A percentile compares a stretch with the other conserved stretches of the same genome.
phyloP scores from a whole-genome alignment of 2,329 filamentous ascomycete genomes.

The Exophiala sideris region DNA sequence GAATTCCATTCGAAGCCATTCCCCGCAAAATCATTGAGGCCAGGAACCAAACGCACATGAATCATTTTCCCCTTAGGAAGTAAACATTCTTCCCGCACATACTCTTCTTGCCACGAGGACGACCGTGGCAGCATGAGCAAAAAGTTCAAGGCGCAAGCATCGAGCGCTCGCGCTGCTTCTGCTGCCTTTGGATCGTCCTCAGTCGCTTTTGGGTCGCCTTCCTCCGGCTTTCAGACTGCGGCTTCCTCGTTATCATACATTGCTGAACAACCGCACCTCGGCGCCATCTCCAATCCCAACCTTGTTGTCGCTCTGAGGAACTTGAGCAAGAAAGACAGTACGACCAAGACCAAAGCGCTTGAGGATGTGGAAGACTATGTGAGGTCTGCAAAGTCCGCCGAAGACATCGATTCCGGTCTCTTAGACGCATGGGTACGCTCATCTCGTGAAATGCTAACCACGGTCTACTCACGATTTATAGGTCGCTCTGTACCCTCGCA shows the following conservation, averaged over 20 bases:
- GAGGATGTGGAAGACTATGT: constrained; percentile 73
- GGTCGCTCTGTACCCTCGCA: constrained; percentile 81
- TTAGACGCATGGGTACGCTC: constrained; percentile 75
- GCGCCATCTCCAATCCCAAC: constrained; percentile 72
- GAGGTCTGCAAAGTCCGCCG: constrained; percentile 36
- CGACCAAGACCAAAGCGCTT: constrained; percentile 83
- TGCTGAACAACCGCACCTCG: constrained; percentile 77
- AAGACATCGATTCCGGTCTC: constrained; percentile 65
- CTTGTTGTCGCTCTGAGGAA: constrained; percentile 91
- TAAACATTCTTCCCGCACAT: too few relatives aligned
- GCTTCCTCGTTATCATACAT: constrained; percentile 73
- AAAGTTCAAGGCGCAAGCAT: constrained; percentile 62
- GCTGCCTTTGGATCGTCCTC: constrained; percentile 40
- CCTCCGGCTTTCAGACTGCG: constrained; percentile 35
- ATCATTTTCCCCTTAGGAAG: too few relatives aligned
- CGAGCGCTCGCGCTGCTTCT: constrained; percentile 58
- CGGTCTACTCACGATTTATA: constrained; percentile 38
- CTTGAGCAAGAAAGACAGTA: constrained; percentile 85
- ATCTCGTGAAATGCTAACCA: constrained; percentile 6
- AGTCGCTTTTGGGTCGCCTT: constrained; percentile 44
- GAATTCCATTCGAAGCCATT: too few relatives aligned
- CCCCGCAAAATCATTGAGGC: too few relatives aligned
- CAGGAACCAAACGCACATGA: too few relatives aligned
- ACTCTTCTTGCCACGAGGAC: constrained; percentile 1
- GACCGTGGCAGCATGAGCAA: constrained; percentile 51